Percentiles rank a stretch among this genome's conserved stretches.
phyloP scores from a whole-genome alignment of 306 rosid species.

The Cucumis cinereus region DNA sequence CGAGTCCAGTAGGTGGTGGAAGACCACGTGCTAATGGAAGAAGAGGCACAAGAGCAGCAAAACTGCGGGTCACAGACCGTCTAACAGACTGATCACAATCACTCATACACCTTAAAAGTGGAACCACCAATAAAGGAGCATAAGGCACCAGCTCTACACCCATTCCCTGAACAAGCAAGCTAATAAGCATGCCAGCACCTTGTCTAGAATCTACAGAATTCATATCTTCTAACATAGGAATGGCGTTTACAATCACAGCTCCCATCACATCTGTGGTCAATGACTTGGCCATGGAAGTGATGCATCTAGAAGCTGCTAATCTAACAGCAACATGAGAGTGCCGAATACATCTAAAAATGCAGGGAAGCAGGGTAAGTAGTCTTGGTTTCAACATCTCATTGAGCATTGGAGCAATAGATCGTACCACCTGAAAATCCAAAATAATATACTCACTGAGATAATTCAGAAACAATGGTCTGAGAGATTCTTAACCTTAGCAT shows the following conservation, averaged over 20 bases:
- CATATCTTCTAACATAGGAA: slow-evolving; percentile 81
- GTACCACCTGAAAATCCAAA: slow-evolving; percentile 55
- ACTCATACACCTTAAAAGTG: slow-evolving; percentile 93
- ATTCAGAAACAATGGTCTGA: neutral
- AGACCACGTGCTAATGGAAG: slow-evolving; percentile 96
- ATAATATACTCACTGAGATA: neutral
- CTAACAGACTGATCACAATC: slow-evolving; percentile 93
- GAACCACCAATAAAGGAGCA: slow-evolving; percentile 91
- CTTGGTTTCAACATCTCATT: slow-evolving; percentile 67
- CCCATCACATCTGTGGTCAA: slow-evolving; percentile 75
- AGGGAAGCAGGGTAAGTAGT: slow-evolving; percentile 74
- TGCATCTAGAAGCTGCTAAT: slow-evolving; percentile 90
- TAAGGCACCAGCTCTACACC: slow-evolving; percentile 79
- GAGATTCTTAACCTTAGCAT: neutral
- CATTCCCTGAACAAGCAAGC: slow-evolving; percentile 89
- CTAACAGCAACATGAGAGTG: slow-evolving; percentile 92
- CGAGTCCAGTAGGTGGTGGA: slow-evolving; percentile 71
- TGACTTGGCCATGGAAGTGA: slow-evolving; percentile 91
- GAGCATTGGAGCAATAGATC: slow-evolving; percentile 69
- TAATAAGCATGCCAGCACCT: slow-evolving; percentile 94
- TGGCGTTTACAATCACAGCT: slow-evolving; percentile 67
- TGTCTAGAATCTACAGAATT: slow-evolving; percentile 80
- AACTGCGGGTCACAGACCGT: slow-evolving; percentile 93
- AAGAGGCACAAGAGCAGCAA: slow-evolving; percentile 98
- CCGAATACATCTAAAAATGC: slow-evolving; percentile 63